Evolutionary conservation across 108 stramenopile species (phyloP).

Genomic region (Cyclotella atomus): DNA sequence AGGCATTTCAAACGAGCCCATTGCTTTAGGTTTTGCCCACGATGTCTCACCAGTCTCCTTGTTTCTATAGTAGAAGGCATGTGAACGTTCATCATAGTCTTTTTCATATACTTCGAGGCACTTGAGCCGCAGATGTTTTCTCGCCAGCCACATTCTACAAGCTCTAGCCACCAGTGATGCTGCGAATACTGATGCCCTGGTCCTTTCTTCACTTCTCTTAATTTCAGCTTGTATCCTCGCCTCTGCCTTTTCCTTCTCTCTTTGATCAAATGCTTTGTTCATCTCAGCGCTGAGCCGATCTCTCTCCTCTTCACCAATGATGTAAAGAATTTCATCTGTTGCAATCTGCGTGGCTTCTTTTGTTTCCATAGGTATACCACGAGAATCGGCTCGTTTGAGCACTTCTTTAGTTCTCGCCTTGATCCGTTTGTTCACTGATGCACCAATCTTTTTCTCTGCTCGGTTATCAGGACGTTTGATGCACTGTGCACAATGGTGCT

Average conservation of each 20-base stretch:
- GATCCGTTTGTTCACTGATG: conserved; percentile 19
- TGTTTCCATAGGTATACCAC: conserved; percentile 38
- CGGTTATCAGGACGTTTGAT: conserved; percentile 25
- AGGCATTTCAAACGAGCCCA: conserved; percentile 41
- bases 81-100: conserved; percentile 23
- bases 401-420: conserved; percentile 23
- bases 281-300: conserved; percentile 17
- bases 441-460: conserved; percentile 26
- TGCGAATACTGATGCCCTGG: conserved; percentile 27
- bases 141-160: conserved; percentile 40
- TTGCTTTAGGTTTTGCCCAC: conserved; percentile 47
- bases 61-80: conserved; percentile 40
- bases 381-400: conserved; percentile 25
- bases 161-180: conserved; percentile 25
- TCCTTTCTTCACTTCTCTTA: background rate
- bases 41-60: conserved; percentile 11
- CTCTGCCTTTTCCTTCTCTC: conserved; percentile 26
- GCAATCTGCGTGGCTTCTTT: conserved; percentile 43
- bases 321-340: conserved; percentile 26
- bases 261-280: conserved; percentile 24
- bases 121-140: conserved; percentile 26
- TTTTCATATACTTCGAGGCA: conserved; percentile 40
- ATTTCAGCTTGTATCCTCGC: conserved; percentile 15
- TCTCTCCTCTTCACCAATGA: conserved; percentile 39
- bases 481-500: conserved; percentile 18